Evolutionary conservation across 2,329 filamentous ascomycete species (phyloP), one percentile per base, ranked within the genome.

Genomic region (Penicillium sp.): DNA sequence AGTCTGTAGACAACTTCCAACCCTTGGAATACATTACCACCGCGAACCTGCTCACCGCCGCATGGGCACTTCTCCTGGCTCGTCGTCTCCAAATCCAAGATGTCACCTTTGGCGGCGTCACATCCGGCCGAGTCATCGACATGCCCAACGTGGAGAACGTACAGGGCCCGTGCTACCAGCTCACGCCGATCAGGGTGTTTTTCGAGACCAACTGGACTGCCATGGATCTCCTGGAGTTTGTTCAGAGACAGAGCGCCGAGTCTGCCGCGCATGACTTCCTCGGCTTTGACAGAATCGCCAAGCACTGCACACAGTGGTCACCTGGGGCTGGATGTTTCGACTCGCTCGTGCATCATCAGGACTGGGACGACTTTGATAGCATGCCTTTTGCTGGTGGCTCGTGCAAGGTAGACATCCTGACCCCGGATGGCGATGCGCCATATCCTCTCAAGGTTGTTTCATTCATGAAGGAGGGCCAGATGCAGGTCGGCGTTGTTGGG

Each of bases 41-140:
- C 4, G 79, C 80, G 2, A 81, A 75, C 0, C 63, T 84, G 0
- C 79, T 80, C 1, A 80, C 78, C 0, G 79, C 80, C 1, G 79
- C 79, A 0, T 84, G 80, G 80, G 77, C 79, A 0, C 57, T 83
- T 2, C 73, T 75, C 10, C 73, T 84, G 1, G 74, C 79, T 2
- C 73, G 72, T 3, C 73, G 73, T 11, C 68, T 77, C 0, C 50
- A 53, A 0, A 59, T 63, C 2, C 59, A 61, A 2, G 80, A 84
- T 51, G 74, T 84, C 17, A 71, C 77, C 7, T 84, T 84, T 49
- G 80, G 80, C 31, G 75, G 79, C 49, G 79, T 84, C 1, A 79
- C 80, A 4, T 79, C 75, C 20, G 81, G 81, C 0, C 76, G 81
- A 36, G 78, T 76, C 54, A 72, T 78, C 26, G 75, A 76, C 45